Base-by-base conservation (phyloP, 1,284 basidiomycete species). In the Sphagnurus paluster region DNA sequence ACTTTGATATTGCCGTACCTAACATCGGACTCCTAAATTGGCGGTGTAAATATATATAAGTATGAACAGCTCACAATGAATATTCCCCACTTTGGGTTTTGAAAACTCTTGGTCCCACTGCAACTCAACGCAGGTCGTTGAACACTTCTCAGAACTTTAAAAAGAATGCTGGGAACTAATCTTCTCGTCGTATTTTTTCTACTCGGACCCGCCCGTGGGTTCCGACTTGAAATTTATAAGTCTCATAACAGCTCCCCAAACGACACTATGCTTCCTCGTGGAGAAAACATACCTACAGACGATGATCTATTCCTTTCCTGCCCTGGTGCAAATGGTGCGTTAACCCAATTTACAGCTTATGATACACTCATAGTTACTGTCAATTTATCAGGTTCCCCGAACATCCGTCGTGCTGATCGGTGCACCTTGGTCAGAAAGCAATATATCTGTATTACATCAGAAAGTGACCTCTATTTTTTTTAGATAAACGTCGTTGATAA, bases 241-340 rank as follows among this genome's bases (percentile, higher is more conserved):
- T n/a, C 13, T 9, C 9, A 5, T 13, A n/a, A 4, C 19, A 6
- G 7, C 20, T 13, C 20, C 33, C 14, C 9, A n/a, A 30, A 30
- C 17, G 9, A n/a, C 14, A 35, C 28, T n/a, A 20, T 46, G 11
- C 34, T 30, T 29, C 26, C 19, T 36, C 44, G 49, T n/a, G 36
- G 11, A 5, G 25, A 30, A 17, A 7, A 9, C 11, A 4, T n/a
- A n/a, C n/a, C 37, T 5, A 14, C 14, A 14, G 46, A 48, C 30
- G 37, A 46, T 14, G 44, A 52, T 23, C 35, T 49, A 14, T 34
- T 52, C n/a, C 44, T 46, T 8, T 49, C 50, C 2, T 52, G 47
- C 26, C 50, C 50, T 20, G 46, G 50, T 23, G 47, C 41, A 7
- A 39, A 38, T 23, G 50, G 47, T 43, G 43, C 16, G 40, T 34